Evolutionary conservation across 805 yeast genomes (phyloP), one percentile per base, ranked within the genome.

Genomic region (Ogataea minuta): DNA sequence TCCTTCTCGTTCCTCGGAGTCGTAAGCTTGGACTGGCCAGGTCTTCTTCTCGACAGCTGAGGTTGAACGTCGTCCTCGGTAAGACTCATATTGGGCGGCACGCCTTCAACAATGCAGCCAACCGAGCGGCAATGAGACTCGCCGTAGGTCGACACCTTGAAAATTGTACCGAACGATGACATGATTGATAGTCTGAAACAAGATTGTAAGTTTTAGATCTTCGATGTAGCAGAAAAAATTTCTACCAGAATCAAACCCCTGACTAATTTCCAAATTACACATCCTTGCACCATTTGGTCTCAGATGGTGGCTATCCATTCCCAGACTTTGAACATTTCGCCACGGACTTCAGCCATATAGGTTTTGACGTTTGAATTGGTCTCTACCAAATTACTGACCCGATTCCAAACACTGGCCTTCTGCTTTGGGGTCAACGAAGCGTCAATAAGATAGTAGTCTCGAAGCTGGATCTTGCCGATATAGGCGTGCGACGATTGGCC

Each of bases 1-100:
- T 93, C 99, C 56, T 91, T 90, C 66, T 93, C 99, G 62, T 93
- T 82, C 70, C 99, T 76, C 53, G 99, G 99, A 5, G 99, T 93
- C 15, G 95, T 78, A 44, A 93, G 70, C 49, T 84, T 84, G 34
- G 90, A 79, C 67, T 93, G 99, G 35, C 99, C 99, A 2, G 99
- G 99, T 68, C 99, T 83, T 74, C 99, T 84, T 69, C 99, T 80
- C 15, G 95, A 81, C 54, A 93, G 69, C 71, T 93, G 99, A 12
- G 97, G 95, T 70, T 93, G 99, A 51, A 93, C 77, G 59, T 93
- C 98, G 4, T 69, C 79, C 64, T 87, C 97, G 12, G 84, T 74
- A 38, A 93, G 75, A 6, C 79, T 74, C 77, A 93, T 72, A 23
- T 96, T 96, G 20, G 99, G 97, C 21, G 99, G 99, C 28, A 89